Evolutionary conservation across 306 rosid genomes (phyloP).

Genomic region (Prunus fruticosa): DNA sequence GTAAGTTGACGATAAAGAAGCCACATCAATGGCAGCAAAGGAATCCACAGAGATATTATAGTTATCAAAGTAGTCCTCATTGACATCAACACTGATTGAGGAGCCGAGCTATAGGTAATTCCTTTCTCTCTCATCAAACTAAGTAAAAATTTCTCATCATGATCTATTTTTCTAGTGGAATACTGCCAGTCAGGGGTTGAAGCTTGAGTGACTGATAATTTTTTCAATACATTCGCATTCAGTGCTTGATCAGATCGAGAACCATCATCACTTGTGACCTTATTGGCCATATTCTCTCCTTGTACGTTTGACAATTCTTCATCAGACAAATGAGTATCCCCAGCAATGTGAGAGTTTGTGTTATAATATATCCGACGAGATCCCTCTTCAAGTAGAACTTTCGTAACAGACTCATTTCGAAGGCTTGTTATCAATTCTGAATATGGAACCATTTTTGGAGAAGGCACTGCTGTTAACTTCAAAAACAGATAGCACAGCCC

Average conservation of each 20-base stretch:
- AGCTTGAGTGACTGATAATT: conserved; percentile 41
- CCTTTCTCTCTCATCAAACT: conserved; percentile 85
- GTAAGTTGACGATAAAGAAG: conserved; percentile 90
- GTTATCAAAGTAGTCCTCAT: conserved; percentile 80
- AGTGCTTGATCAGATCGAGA: conserved; percentile 37
- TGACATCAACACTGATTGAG: conserved; percentile 71
- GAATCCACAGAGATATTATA: conserved; percentile 80
- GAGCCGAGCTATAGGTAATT: conserved; percentile 79
- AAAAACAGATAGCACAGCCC: conserved; percentile 66
- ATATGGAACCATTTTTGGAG: conserved; percentile 74
- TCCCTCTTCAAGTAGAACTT: conserved; percentile 87
- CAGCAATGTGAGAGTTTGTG: conserved; percentile 16
- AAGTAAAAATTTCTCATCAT: conserved; percentile 78
- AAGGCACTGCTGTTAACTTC: conserved; percentile 62
- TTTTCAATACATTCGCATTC: conserved; percentile 30
- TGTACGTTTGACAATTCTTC: conserved; percentile 37
- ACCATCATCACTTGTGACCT: conserved; percentile 33
- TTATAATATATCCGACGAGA: conserved; percentile 79
- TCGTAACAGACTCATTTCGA: conserved; percentile 53
- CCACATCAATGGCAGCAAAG: conserved; percentile 95
- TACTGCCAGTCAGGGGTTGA: conserved; percentile 68
- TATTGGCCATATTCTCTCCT: conserved; percentile 24
- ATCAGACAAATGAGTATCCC: conserved; percentile 32
- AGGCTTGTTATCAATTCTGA: conserved; percentile 70
- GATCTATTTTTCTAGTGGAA: conserved; percentile 83